phyloP scores from a whole-genome alignment of 1,284 basidiomycete species.

The Phylloporus sp. region DNA sequence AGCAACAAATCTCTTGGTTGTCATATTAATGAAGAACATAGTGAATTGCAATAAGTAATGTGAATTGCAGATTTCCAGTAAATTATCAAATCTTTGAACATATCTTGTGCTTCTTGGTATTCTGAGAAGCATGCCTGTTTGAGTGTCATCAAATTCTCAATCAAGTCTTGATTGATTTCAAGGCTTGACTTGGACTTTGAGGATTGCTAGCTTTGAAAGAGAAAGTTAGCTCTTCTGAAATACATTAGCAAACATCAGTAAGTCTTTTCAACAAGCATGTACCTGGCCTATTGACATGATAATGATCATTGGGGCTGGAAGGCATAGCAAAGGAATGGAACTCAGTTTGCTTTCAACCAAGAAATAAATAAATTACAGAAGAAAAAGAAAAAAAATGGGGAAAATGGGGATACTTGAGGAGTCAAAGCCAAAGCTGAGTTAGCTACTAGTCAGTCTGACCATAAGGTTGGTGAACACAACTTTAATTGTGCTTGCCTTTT shows the following conservation, averaged over 20 bases:
- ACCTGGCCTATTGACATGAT: conserved; percentile 29
- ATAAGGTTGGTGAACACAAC: too few species aligned
- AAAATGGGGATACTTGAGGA: too few species aligned
- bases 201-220: conserved; percentile 3
- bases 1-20: conserved; percentile 68
- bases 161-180: too few species aligned
- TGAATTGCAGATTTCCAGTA: conserved; percentile 53
- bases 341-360: conserved; percentile 16
- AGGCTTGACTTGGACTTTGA: conserved; percentile 34
- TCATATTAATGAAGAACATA: conserved; percentile 57
- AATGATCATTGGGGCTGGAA: conserved; percentile 36
- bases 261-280: too few species aligned
- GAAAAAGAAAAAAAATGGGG: too few species aligned
- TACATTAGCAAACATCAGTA: conserved; percentile 6
- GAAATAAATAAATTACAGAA: too few species aligned
- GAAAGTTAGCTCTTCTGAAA: conserved; percentile 13
- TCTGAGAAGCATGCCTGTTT: conserved; percentile 50
- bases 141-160: conserved; percentile 46
- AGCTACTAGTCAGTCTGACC: too few species aligned
- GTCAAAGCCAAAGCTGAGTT: too few species aligned
- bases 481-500: too few species aligned
- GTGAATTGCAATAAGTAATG: conserved; percentile 40
- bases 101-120: conserved; percentile 51
- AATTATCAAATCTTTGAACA: conserved; percentile 56
- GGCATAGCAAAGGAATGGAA: too few species aligned